Evolutionary conservation across 140 eudicot species (phyloP), one percentile per base, ranked within the genome.

Genomic region (Erigeron philadelphicus): DNA sequence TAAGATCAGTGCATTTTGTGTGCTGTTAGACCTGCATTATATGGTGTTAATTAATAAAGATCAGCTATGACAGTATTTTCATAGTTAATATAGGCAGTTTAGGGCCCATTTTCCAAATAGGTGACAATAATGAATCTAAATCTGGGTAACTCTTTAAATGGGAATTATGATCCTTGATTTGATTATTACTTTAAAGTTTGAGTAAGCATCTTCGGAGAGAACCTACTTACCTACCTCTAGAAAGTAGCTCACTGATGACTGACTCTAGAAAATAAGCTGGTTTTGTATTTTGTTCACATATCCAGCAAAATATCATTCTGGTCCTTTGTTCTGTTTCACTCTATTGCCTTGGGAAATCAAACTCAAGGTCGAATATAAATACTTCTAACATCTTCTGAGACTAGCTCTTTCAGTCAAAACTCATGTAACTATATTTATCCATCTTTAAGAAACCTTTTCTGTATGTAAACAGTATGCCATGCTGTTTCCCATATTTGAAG

Each of bases 361-460:
- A 12, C 17, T 48, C 11, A 48, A 48, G 38, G 38, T 31, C 4
- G 54, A 48, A 11, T 12, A 6, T 7, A 12, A 5, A 48, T 48
- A 7, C 54, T 48, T 48, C 54, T 10, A 19, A 48, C 25, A 35
- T 23, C 11, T 31, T 47, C n/a, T 10, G 70, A 72, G 48, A 41
- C 8, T 16, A 15, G 41, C 35, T 40, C 54, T 62, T 62, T 11
- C 45, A 18, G 46, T 63, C 65, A 62, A 70, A 42, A 48, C 61
- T 11, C 6, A 35, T 55, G 41, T 8, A 15, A 68, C 63, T 35
- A 8, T 9, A 19, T 44, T 13, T 23, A 10, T 31, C 64, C 31
- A 11, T 72, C 11, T n/a, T 7, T 9, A 38, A 49, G 10, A 18
- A 40, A 35, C 49, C 19, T 5, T 41, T 19, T 49, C 7, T 9